Base-by-base conservation (phyloP, 805 yeast genomes). In the Candida insectorum region DNA sequence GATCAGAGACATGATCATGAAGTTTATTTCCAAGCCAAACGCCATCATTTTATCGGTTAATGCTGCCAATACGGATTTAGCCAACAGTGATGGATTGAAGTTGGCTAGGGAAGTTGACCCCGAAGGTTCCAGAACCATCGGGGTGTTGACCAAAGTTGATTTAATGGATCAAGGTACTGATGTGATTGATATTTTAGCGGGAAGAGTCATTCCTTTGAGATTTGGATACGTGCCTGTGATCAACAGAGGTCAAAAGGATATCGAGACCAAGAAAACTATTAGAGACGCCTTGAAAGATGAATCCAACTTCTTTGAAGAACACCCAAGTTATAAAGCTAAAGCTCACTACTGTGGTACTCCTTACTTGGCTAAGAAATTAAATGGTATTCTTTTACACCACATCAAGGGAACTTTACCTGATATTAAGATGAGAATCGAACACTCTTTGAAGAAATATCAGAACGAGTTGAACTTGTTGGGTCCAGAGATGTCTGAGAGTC, bases 321-420 rank as follows among this genome's bases (percentile, higher is more conserved):
- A 93, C 60, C 81, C 96, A 6, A 79, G 95, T 15, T 93, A 93
- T 63, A 76, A 87, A 48, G 82, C 93, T 20, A 93, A 91, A 58
- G 91, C 97, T 6, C 94, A 86, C 53, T 91, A 80, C 65, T 93
- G 98, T 63, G 98, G 98, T 60, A 93, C 98, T n/a, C 97, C 97
- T 25, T 93, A 83, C 60, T 71, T 93, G 55, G 96, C 97, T 33
- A 85, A 87, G 57, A 86, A 88, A 62, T 75, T 93, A 54, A 93
- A 86, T 62, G 79, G 83, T 26, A 86, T 93, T 48, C 73, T 93
- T 49, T 72, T 87, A 63, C 87, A 81, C 55, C 98, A 93, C 63
- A 93, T 93, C 60, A 62, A 61, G 48, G 55, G 66, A 39, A 57
- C 62, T 25, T 58, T 66, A 54, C 98, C 98, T 12, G 97, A 93